Evolutionary conservation across 2,329 filamentous ascomycete species (phyloP).

Genomic region (Diplodia corticola): DNA sequence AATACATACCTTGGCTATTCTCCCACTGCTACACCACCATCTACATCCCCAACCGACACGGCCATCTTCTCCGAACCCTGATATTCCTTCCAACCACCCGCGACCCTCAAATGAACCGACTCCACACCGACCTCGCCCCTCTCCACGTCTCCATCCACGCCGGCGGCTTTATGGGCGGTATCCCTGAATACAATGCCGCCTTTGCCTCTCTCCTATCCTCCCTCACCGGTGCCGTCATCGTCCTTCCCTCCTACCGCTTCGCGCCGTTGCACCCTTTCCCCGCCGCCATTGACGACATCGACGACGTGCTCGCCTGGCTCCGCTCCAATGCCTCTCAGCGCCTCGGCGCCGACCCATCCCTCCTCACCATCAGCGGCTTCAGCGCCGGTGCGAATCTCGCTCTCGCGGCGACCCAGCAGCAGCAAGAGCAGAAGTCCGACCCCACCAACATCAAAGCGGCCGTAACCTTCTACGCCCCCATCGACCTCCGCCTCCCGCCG

Average conservation of each 20-base stretch:
- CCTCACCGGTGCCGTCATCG: slow-evolving; percentile 45
- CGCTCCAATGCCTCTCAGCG: background rate
- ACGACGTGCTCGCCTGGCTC: slow-evolving; percentile 47
- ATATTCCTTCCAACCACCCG: slow-evolving; percentile 47
- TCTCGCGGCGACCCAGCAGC: slow-evolving; percentile 32
- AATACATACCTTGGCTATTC: slow-evolving; percentile 26
- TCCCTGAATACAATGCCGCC: slow-evolving; percentile 42
- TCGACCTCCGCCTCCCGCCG: slow-evolving; percentile 23
- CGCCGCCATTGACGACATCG: slow-evolving; percentile 45
- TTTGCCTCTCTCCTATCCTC: slow-evolving; percentile 40
- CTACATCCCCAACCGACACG: slow-evolving; percentile 42
- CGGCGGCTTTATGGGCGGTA: slow-evolving; percentile 48
- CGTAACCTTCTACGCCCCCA: slow-evolving; percentile 44
- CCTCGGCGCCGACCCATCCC: slow-evolving; percentile 40
- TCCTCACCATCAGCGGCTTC: slow-evolving; percentile 48
- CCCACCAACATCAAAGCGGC: slow-evolving; percentile 23
- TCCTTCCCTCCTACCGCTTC: slow-evolving; percentile 44
- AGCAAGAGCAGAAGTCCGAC: background rate
- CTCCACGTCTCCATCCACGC: slow-evolving; percentile 50
- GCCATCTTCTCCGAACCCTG: slow-evolving; percentile 47
- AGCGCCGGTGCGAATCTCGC: slow-evolving; percentile 50
- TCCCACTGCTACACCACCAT: slow-evolving; percentile 33
- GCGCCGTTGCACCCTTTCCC: slow-evolving; percentile 46
- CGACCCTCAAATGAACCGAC: slow-evolving; percentile 27
- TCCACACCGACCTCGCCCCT: slow-evolving; percentile 40